Conservation (phyloP, 1,284 basidiomycete genomes). For the Peniophora sp. region DNA sequence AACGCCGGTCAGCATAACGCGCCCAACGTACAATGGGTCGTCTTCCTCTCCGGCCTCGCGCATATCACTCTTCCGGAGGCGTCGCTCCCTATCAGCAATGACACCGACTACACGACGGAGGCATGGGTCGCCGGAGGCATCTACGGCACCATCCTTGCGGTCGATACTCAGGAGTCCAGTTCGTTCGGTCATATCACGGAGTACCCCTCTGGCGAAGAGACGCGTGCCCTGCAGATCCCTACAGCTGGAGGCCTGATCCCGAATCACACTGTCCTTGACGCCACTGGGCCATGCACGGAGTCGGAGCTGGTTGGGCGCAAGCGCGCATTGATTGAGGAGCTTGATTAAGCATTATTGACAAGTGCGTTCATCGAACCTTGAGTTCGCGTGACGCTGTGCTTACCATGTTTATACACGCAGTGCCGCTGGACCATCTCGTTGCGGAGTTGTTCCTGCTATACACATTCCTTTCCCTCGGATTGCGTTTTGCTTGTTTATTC, state of each 20-base stretch:
- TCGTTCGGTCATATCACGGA: conserved; percentile 9
- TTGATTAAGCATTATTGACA: conserved; percentile 3
- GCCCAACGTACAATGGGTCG: conserved; percentile 16
- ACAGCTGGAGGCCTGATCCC: conserved; percentile 9
- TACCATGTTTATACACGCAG: no score
- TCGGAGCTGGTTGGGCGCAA: background rate
- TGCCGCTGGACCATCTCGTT: no score
- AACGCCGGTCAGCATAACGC: conserved; percentile 16
- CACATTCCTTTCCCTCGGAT: no score
- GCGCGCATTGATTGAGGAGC: conserved; percentile 2
- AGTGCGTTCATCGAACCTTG: no score
- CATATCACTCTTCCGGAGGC: conserved; percentile 16
- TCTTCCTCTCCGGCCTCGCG: conserved; percentile 16
- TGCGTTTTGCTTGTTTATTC: no score
- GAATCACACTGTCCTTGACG: conserved; percentile 8
- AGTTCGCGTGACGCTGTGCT: no score
- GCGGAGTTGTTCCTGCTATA: no score
- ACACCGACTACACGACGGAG: conserved; percentile 1
- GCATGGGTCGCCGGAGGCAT: conserved; percentile 13
- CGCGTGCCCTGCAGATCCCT: conserved; percentile 13
- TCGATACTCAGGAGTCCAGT: conserved; percentile 11
- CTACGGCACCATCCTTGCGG: conserved; percentile 15
- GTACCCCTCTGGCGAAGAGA: conserved; percentile 11
- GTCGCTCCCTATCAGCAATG: conserved; percentile 1
- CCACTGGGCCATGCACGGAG: conserved; percentile 7